Percentiles rank a stretch among this genome's conserved stretches.
phyloP scores from a whole-genome alignment of 73 alveolate genomes.

The Tetrahymena elliotti region DNA sequence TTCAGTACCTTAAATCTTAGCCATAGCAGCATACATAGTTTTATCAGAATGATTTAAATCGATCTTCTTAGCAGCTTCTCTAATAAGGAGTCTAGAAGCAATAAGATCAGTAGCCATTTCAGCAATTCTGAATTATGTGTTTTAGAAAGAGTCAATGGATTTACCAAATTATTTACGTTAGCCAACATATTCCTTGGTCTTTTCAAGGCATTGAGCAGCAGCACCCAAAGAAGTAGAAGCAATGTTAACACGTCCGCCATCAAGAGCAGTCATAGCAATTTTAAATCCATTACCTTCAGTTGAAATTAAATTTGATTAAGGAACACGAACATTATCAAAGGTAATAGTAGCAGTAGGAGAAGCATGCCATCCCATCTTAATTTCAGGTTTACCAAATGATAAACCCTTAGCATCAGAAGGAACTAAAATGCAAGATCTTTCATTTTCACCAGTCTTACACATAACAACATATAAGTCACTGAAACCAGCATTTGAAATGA shows the following conservation, averaged over 20 bases:
- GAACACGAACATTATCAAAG: slow-evolving; percentile 75
- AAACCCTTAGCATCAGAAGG: slow-evolving; percentile 68
- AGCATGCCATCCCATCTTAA: slow-evolving; percentile 79
- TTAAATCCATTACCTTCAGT: slow-evolving; percentile 73
- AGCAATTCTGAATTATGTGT: slow-evolving; percentile 63
- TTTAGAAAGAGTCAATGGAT: slow-evolving; percentile 49
- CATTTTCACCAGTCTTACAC: slow-evolving; percentile 77
- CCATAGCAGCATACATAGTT: slow-evolving; percentile 73
- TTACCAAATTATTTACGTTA: slow-evolving; percentile 69
- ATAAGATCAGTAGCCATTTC: slow-evolving; percentile 65
- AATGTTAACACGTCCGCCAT: slow-evolving; percentile 85
- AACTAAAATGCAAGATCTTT: slow-evolving; percentile 63
- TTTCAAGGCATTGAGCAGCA: slow-evolving; percentile 61
- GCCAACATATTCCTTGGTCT: slow-evolving; percentile 55
- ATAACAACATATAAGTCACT: slow-evolving; percentile 61
- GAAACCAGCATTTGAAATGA: slow-evolving; percentile 73
- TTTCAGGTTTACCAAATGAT: slow-evolving; percentile 62
- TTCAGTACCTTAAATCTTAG: slow-evolving; percentile 79
- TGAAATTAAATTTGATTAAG: slow-evolving; percentile 58
- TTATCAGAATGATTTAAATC: slow-evolving; percentile 48
- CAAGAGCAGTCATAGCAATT: slow-evolving; percentile 80
- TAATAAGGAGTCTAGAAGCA: slow-evolving; percentile 75
- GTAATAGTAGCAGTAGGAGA: slow-evolving; percentile 66
- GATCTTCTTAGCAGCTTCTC: slow-evolving; percentile 72
- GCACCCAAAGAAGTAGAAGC: slow-evolving; percentile 77